Evolutionary conservation across 1,284 basidiomycete genomes (phyloP), one percentile per base, ranked within the genome.

Genomic region (Porogramme epimiltina): DNA sequence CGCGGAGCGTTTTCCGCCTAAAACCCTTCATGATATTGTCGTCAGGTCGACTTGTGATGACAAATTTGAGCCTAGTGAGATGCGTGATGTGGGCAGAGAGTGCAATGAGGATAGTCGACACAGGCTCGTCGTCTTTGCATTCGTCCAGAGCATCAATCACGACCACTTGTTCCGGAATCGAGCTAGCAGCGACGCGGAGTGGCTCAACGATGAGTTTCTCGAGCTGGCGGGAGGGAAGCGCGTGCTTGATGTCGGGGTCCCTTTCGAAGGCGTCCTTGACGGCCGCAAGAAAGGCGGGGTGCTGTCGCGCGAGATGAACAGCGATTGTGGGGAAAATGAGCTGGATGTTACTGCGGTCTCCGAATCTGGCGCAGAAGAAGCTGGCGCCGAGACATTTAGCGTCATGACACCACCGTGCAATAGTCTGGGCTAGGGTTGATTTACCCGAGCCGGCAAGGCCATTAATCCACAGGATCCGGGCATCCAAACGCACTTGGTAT

Each of bases 1-100:
- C 33, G n/a, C 26, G 22, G 5, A 76, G 65, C 78, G 87, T 52
- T 86, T 83, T 82, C 81, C 48, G 40, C 15, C 24, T 54, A 33
- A 66, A 62, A 13, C 49, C 50, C 2, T 20, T 20, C 3, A 33
- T 49, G n/a, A 66, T 62, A 15, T 60, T 33, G 5, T 23, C 31
- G 24, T 62, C 63, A 3, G 67, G 66, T 11, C 67, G 51, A 28
- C 66, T 65, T 2, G 67, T 67, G 26, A 67, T 48, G 23, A 67
- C 28, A 28, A 67, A 59, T 26, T 52, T 55, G 26, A 65, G 36
- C 0, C 53, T 47, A 11, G 48, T 43, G 3, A 59, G 42, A 22
- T 45, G 18, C 3, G 10, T 22, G 16, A 58, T 52, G n/a, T 64
- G 49, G 0, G 55, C 37, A 4, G 47, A 40, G 11, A 65, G 31